A percentile compares a stretch with the other conserved stretches of the same genome.
Evolutionary conservation across 1,284 basidiomycete species (phyloP).

Genomic region (Moniliophthora roreri): DNA sequence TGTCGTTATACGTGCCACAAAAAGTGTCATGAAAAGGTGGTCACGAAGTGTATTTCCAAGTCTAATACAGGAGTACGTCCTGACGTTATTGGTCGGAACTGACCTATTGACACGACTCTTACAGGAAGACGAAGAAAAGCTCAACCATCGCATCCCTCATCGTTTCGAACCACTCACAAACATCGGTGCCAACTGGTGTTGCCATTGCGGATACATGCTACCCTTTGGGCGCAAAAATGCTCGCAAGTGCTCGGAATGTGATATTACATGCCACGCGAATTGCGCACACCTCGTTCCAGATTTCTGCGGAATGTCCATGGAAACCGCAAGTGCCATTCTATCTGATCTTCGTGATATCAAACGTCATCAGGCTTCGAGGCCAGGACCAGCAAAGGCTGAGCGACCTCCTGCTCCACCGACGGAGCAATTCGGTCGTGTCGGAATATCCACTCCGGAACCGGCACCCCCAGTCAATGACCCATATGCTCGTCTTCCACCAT

Average conservation of each 20-base stretch:
- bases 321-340: constrained; percentile 93
- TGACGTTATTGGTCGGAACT: constrained; percentile 2
- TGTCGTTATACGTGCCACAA: constrained; percentile 99
- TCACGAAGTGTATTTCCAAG: constrained; percentile 99
- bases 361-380: constrained; percentile 43
- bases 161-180: constrained; percentile 98
- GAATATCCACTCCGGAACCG: constrained; percentile 28
- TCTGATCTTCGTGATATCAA: constrained; percentile 89
- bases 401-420: constrained; percentile 2
- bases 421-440: constrained; percentile 12
- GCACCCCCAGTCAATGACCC: constrained; percentile 22
- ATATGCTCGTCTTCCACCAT: constrained; percentile 21
- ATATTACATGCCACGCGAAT: constrained; percentile 95
- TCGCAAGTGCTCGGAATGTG: constrained; percentile 93
- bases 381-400: constrained; percentile 26
- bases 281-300: constrained; percentile 98
- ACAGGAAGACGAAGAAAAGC: constrained; percentile 97
- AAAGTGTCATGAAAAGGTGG: constrained; percentile 98
- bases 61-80: constrained; percentile 87
- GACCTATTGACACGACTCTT: constrained; percentile 3
- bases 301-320: constrained; percentile 99
- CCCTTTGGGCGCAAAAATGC: constrained; percentile 97
- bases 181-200: constrained; percentile 99
- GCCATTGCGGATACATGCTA: constrained; percentile 98
- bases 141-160: constrained; percentile 99